These are phyloP conservation scores for Colletotrichum incanum DNA, from an alignment of 2,329 filamentous ascomycete species.

Conservation along the genomic window DNA sequence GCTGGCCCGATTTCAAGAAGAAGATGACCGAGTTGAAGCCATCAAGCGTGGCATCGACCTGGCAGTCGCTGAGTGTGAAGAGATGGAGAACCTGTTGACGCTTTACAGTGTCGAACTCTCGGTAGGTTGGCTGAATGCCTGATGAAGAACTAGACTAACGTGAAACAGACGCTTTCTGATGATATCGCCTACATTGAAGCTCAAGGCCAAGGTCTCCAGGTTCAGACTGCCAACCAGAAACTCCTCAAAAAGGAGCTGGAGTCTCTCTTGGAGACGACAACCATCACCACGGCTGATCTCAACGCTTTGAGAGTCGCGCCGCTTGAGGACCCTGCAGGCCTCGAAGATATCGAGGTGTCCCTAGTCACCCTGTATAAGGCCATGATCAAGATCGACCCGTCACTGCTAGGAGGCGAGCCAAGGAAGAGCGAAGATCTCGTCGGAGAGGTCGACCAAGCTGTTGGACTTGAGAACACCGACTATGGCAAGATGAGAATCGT, in stretches of 20 bases:
- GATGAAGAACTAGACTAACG: conserved; percentile 45
- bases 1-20: conserved; percentile 86
- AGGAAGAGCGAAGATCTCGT: conserved; percentile 66
- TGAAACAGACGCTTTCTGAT: conserved; percentile 86
- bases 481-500: conserved; percentile 94
- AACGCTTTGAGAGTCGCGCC: conserved; percentile 81
- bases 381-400: conserved; percentile 93
- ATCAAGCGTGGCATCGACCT: conserved; percentile 90
- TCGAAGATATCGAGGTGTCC: conserved; percentile 84
- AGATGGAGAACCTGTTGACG: conserved; percentile 93
- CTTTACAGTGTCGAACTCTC: conserved; percentile 95
- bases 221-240: conserved; percentile 97
- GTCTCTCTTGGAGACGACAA: conserved; percentile 90
- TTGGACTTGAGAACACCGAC: conserved; percentile 69
- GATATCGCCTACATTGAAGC: conserved; percentile 98
- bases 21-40: conserved; percentile 90
- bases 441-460: conserved; percentile 60
- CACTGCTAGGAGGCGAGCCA: conserved; percentile 71
- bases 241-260: conserved; percentile 91
- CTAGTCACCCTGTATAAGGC: conserved; percentile 90
- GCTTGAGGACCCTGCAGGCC: conserved; percentile 78
- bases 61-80: conserved; percentile 95
- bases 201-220: conserved; percentile 95
- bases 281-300: conserved; percentile 84
- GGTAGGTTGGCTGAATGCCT: conserved; percentile 66